phyloP scores from a whole-genome alignment of 306 rosid species.

The Hippophae gyantsensis region DNA sequence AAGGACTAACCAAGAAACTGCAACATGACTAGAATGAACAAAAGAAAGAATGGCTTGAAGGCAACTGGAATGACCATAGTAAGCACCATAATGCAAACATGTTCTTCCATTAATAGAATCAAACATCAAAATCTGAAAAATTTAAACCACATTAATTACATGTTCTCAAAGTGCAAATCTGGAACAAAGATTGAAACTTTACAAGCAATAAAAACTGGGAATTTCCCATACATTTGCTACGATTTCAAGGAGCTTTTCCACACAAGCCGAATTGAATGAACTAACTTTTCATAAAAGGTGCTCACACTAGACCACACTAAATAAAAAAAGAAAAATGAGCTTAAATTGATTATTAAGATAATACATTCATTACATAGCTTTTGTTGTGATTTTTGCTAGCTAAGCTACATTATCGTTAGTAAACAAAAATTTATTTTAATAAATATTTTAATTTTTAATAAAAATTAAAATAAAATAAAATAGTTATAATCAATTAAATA shows the following conservation, averaged over 20 bases:
- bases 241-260: constrained; percentile 53
- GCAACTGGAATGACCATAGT: constrained; percentile 81
- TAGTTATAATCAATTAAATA: too few relatives aligned
- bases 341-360: constrained; percentile 19
- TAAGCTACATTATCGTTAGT: constrained; percentile 27
- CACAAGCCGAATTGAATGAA: constrained; percentile 23
- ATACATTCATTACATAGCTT: constrained; percentile 13
- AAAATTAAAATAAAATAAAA: too few relatives aligned
- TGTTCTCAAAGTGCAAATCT: background rate
- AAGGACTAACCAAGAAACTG: constrained; percentile 74
- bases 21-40: constrained; percentile 76
- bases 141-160: constrained; percentile 6
- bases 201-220: constrained; percentile 1
- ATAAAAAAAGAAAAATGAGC: constrained; percentile 19
- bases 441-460: too few relatives aligned
- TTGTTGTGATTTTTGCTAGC: constrained; percentile 65
- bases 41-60: constrained; percentile 71
- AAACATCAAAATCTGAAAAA: constrained; percentile 72
- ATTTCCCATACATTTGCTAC: constrained; percentile 62
- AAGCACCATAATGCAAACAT: constrained; percentile 86
- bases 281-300: too few relatives aligned
- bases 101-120: constrained; percentile 81
- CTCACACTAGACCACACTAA: constrained; percentile 10
- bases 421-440: too few relatives aligned
- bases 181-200: background rate